These are phyloP conservation scores for Oleoguttula mirabilis DNA, from an alignment of 495 filamentous ascomycete species.

Conservation along the genomic window DNA sequence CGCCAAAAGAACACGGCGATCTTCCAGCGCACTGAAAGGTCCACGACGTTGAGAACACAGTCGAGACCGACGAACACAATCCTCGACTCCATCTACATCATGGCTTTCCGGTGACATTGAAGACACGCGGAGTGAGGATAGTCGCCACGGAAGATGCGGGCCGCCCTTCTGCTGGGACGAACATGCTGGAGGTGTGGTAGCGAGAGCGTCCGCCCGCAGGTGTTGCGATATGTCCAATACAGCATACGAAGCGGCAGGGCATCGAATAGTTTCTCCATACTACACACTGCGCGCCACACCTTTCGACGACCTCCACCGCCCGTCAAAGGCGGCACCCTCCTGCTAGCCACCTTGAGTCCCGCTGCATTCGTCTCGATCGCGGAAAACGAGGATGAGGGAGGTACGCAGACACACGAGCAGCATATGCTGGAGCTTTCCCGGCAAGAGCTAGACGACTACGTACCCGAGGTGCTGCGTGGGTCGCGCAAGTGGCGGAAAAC, in stretches of 20 bases:
- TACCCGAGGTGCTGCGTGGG: constrained; percentile 48
- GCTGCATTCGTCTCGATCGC: constrained; percentile 62
- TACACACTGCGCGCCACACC: constrained; percentile 5
- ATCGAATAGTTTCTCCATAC: constrained; percentile 7
- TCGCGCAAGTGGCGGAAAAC: constrained; percentile 41
- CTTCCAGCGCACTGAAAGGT: too few species aligned
- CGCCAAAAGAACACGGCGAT: too few species aligned
- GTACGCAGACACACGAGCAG: constrained; percentile 55
- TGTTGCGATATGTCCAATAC: constrained; percentile 14
- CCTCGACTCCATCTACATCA: too few species aligned
- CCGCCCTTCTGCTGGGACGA: constrained; percentile 12
- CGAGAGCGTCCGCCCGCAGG: constrained; percentile 10
- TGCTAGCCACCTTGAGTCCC: constrained; percentile 46
- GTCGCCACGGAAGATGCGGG: constrained; percentile 19
- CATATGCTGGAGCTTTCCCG: constrained; percentile 76
- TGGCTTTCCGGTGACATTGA: too few species aligned
- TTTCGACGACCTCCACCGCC: constrained; percentile 24
- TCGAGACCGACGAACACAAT: too few species aligned
- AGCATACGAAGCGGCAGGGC: constrained; percentile 9
- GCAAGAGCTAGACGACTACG: constrained; percentile 56
- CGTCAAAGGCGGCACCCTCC: constrained; percentile 26
- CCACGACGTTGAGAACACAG: too few species aligned
- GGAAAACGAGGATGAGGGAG: constrained; percentile 40
- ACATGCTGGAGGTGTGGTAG: constrained; percentile 14
- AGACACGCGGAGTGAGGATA: too few species aligned